Evolutionary conservation across 2,329 filamentous ascomycete species (phyloP).

Genomic region (Cordyceps tenuipes): DNA sequence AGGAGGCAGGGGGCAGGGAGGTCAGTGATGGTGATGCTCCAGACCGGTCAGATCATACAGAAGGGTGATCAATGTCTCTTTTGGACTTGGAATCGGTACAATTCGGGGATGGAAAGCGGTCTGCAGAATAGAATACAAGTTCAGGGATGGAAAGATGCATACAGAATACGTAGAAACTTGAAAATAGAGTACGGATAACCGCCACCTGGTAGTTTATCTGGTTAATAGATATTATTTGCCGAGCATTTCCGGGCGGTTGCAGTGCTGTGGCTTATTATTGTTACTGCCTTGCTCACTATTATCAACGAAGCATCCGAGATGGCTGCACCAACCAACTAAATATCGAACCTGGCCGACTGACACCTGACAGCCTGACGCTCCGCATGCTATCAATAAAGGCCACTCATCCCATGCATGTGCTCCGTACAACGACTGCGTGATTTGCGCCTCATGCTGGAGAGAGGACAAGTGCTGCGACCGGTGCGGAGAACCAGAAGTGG

Average conservation of each 20-base stretch:
- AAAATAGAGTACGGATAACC: too few species aligned
- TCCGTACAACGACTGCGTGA: background rate
- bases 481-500: background rate
- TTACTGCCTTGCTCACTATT: background rate
- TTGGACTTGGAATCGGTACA: too few species aligned
- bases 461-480: background rate
- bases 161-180: too few species aligned
- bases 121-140: too few species aligned
- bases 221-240: too few species aligned
- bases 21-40: too few species aligned
- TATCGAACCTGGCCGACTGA: background rate
- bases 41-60: too few species aligned
- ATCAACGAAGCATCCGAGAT: background rate
- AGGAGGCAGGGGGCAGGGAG: too few species aligned
- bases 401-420: background rate
- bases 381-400: background rate
- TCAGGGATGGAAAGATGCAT: too few species aligned
- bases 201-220: too few species aligned
- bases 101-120: background rate
- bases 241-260: background rate
- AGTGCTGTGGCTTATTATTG: constrained; percentile 1
- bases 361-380: background rate
- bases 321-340: too few species aligned
- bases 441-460: background rate
- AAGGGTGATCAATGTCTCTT: too few species aligned